A percentile compares a stretch with the other conserved stretches of the same genome.
These are phyloP conservation scores for Xylaria sp. DNA, from an alignment of 2,329 filamentous ascomycete genomes.

Conservation along the genomic window DNA sequence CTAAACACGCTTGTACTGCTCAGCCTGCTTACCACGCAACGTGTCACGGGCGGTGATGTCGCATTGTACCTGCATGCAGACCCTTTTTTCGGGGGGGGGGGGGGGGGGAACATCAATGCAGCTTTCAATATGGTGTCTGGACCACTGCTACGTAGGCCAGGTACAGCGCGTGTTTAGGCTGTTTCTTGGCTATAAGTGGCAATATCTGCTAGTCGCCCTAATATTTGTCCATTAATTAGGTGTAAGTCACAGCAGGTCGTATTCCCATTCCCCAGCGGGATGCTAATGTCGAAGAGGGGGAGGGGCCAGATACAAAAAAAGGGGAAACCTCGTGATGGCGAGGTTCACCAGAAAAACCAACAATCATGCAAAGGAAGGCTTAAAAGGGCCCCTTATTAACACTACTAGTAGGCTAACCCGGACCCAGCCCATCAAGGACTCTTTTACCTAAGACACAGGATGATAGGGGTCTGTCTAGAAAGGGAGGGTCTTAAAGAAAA, in stretches of 20 bases:
- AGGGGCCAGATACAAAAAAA: constrained; percentile 1
- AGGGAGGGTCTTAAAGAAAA: constrained; percentile 29
- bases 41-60: constrained; percentile 30
- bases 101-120: constrained; percentile 26
- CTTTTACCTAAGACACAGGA: constrained; percentile 20
- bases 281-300: background rate
- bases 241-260: background rate
- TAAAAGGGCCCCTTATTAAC: constrained; percentile 14
- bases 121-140: constrained; percentile 21
- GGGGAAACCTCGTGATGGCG: constrained; percentile 19
- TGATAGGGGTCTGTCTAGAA: constrained; percentile 28
- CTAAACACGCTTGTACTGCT: constrained; percentile 64
- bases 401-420: background rate
- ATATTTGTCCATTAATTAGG: background rate
- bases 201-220: background rate
- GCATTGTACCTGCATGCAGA: constrained; percentile 36
- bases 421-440: background rate
- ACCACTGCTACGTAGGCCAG: constrained; percentile 14
- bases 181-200: constrained; percentile 15
- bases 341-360: background rate
- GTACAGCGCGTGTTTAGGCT: background rate
- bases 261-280: no score
- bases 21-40: constrained; percentile 21
- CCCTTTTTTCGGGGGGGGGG: constrained; percentile 8
- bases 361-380: constrained; percentile 17